phyloP scores from a whole-genome alignment of 345 rosid species.

The Eucalyptus caleyi region DNA sequence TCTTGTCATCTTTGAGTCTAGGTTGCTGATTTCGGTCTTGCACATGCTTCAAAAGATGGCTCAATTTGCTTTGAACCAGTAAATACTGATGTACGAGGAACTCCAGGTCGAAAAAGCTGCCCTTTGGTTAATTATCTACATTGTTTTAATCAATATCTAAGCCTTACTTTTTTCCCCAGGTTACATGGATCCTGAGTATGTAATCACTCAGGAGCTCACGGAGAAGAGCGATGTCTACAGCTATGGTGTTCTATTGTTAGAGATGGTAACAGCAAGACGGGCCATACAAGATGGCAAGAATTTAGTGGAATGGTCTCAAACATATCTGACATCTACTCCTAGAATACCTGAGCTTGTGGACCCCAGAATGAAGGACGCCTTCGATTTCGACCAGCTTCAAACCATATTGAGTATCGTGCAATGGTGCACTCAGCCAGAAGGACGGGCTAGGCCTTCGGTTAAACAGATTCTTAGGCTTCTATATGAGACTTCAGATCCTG shows the following conservation, averaged over 20 bases:
- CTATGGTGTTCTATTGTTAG: conserved; percentile 87
- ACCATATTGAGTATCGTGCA: conserved; percentile 48
- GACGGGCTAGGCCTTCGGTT: conserved; percentile 68
- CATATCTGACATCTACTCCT: conserved; percentile 38
- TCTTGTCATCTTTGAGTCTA: conserved; percentile 10
- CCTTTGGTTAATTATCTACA: background rate
- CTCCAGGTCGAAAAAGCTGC: conserved; percentile 59
- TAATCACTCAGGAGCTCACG: conserved; percentile 74
- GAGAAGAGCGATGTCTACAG: conserved; percentile 91
- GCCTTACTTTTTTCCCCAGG: conserved; percentile 29
- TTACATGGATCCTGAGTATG: conserved; percentile 92
- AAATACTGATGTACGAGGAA: conserved; percentile 82
- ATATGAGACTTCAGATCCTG: conserved; percentile 75
- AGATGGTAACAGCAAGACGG: conserved; percentile 60
- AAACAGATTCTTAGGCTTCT: conserved; percentile 77
- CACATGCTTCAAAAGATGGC: conserved; percentile 83
- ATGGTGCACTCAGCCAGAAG: conserved; percentile 93
- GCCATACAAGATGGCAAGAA: conserved; percentile 77
- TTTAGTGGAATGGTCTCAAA: conserved; percentile 63
- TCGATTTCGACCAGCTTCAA: conserved; percentile 71
- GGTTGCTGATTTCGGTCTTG: conserved; percentile 98
- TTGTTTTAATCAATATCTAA: background rate
- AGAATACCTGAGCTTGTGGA: conserved; percentile 59
- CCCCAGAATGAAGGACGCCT: conserved; percentile 37
- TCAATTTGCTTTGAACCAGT: conserved; percentile 85